These are phyloP conservation scores for Hibiscus tridactylites DNA, from an alignment of 345 rosid genomes.

Conservation along the genomic window DNA sequence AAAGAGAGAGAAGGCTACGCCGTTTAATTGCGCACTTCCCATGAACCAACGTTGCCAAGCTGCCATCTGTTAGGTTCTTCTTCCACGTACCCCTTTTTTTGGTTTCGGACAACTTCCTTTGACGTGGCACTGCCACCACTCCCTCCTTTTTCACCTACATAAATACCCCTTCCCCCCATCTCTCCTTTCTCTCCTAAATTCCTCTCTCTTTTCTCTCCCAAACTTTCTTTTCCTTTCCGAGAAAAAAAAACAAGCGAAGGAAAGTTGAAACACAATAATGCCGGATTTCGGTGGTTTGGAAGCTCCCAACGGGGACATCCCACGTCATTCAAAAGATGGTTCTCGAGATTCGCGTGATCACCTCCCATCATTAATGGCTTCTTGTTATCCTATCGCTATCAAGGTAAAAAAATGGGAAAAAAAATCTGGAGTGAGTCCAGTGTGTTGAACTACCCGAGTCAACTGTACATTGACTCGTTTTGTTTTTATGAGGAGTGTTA, in stretches of 20 bases:
- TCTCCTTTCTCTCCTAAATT: not conserved
- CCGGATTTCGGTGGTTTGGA: slow-evolving; percentile 24
- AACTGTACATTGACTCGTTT: not conserved
- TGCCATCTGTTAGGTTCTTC: slow-evolving; percentile 33
- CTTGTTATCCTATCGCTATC: slow-evolving; percentile 65
- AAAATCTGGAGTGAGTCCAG: not conserved
- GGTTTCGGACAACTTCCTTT: slow-evolving; percentile 20
- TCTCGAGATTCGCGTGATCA: slow-evolving; percentile 40
- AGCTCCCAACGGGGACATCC: slow-evolving; percentile 24
- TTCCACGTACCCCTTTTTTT: slow-evolving; percentile 40
- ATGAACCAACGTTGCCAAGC: not conserved
- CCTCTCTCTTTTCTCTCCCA: not conserved
- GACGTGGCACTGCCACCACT: slow-evolving; percentile 48
- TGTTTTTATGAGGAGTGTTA: not conserved
- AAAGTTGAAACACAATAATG: slow-evolving; percentile 18
- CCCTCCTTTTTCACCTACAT: slow-evolving; percentile 14
- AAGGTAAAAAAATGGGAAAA: slow-evolving; percentile 32
- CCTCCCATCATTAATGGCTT: slow-evolving; percentile 41
- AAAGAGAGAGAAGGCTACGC: not conserved
- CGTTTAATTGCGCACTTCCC: not conserved
- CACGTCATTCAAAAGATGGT: slow-evolving; percentile 4
- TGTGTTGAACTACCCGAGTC: not conserved
- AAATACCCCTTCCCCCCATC: slow-evolving; percentile 26
- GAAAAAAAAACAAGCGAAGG: not conserved
- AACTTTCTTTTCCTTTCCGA: not conserved